A percentile compares a stretch with the other conserved stretches of the same genome.
Conservation (phyloP, 768 basidiomycete species). For the Dioszegia aurantiaca region DNA sequence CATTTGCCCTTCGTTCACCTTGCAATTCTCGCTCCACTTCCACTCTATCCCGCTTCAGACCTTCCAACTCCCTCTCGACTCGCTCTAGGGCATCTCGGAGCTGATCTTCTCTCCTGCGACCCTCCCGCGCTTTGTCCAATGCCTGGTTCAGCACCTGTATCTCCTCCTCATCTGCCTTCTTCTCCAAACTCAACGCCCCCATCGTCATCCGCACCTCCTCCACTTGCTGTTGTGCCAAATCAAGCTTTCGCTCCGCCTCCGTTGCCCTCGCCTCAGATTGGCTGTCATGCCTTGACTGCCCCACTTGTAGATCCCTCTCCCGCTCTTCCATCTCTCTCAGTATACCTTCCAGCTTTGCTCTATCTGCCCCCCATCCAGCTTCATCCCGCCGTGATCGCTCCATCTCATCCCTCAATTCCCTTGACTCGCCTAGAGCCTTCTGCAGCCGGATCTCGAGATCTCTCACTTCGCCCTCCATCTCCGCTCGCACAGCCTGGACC, state of each 20-base stretch:
- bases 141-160: background rate
- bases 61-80: constrained; percentile 28
- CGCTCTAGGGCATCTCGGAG: constrained; percentile 60
- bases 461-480: constrained; percentile 25
- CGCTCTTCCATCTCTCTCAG: constrained; percentile 16
- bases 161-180: constrained; percentile 54
- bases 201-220: constrained; percentile 22
- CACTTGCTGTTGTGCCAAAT: constrained; percentile 21
- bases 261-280: constrained; percentile 37
- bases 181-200: constrained; percentile 46
- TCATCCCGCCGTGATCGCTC: constrained; percentile 15
- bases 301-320: constrained; percentile 15
- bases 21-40: constrained; percentile 54
- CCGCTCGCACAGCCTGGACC: constrained; percentile 26
- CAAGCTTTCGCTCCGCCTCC: constrained; percentile 35
- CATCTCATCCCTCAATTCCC: constrained; percentile 11
- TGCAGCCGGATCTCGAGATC: constrained; percentile 43
- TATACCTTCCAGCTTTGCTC: background rate
- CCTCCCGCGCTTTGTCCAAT: constrained; percentile 5
- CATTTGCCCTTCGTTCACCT: constrained; percentile 56
- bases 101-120: constrained; percentile 56
- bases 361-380: background rate
- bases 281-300: background rate
- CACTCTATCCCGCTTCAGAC: constrained; percentile 45
- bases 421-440: constrained; percentile 31